Evolutionary conservation across 2,329 filamentous ascomycete genomes (phyloP), one percentile per base, ranked within the genome.

Genomic region (Xylariaceae sp.): DNA sequence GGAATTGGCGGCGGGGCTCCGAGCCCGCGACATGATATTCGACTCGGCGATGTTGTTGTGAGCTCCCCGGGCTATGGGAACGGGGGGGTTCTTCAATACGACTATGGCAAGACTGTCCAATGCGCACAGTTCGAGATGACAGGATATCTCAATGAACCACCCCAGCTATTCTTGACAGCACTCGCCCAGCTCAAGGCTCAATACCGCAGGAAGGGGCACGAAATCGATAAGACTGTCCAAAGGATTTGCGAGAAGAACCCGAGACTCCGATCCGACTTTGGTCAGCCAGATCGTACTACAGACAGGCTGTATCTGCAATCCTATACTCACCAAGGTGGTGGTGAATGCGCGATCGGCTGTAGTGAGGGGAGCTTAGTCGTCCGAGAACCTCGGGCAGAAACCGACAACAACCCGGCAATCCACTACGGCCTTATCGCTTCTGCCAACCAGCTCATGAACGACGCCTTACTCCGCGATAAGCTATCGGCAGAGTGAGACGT

Each of bases 1-100:
- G 69, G 69, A 18, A 64, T 70, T 2, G 69, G 63, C 0, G 70
- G 70, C 6, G 71, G 70, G 2, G 69, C 62, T 0, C 71, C 71
- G 53, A 74, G 36, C 11, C 11, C 55, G 38, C 0, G 1, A 2
- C 19, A 51, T 16, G 52, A 55, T 40, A 48, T 55, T 11, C 41
- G 52, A 6, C 43, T 54, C 4, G 51, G 51, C 1, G 51, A 54
- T 16, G 18, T 54, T 14, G 51, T 54, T 9, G 51, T 54, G 5
- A 45, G 47, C 12, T n/a, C 18, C 11, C 39, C 51, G 3, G 9
- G 22, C 3, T 44, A 31, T 38, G 44, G n/a, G 3, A 40, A 41
- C 5, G 51, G 51, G 1, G 51, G 51, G 1, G 51, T 54, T 4
- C 12, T 50, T 4, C 51, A 50, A 12, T 50, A 47, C 18, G 51